Base-by-base conservation (phyloP, 2,329 filamentous ascomycete genomes). In the Conoideocrella luteorostrata region DNA sequence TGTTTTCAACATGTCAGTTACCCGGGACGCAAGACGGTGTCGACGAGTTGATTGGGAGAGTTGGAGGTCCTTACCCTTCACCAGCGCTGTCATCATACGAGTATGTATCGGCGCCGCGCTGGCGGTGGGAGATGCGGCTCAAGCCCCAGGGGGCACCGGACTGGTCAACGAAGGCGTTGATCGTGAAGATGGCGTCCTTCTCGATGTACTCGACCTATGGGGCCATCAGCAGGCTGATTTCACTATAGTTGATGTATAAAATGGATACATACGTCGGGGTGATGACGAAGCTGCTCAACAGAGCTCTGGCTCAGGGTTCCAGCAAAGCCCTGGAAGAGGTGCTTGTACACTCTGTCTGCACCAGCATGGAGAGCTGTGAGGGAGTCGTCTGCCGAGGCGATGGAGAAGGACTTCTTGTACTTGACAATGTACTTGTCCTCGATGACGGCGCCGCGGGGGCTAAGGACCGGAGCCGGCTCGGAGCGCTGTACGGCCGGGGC, bases 41-140 rank as follows among this genome's bases (percentile, higher is more conserved):
- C n/a, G n/a, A n/a, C n/a, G n/a, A n/a, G n/a, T n/a, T n/a, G n/a
- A n/a, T n/a, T n/a, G n/a, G n/a, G n/a, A n/a, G n/a, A n/a, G n/a
- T n/a, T n/a, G n/a, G n/a, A n/a, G n/a, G n/a, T n/a, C n/a, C n/a
- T n/a, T n/a, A n/a, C n/a, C n/a, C 67, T 33, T 55, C 53, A 7
- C 67, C 69, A 1, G 66, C 65, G 12, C 50, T 63, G 4, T 57
- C 53, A 23, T 70, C 64, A 45, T 66, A 70, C 38, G 54, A 52
- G 52, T 68, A 70, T 11, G 54, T 55, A 13, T 50, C 58, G 13
- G 53, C 45, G 9, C 56, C 56, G 3, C 57, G 50, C 10, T 28
- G 41, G 11, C 52, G 50, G 53, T 57, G 64, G 10, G 67, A 70
- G 37, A 70, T 53, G 0, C 54, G 54, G 11, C 47, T 55, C 21